Evolutionary conservation across 2,329 filamentous ascomycete genomes (phyloP).

Genomic region (Cladophialophora bantiana): DNA sequence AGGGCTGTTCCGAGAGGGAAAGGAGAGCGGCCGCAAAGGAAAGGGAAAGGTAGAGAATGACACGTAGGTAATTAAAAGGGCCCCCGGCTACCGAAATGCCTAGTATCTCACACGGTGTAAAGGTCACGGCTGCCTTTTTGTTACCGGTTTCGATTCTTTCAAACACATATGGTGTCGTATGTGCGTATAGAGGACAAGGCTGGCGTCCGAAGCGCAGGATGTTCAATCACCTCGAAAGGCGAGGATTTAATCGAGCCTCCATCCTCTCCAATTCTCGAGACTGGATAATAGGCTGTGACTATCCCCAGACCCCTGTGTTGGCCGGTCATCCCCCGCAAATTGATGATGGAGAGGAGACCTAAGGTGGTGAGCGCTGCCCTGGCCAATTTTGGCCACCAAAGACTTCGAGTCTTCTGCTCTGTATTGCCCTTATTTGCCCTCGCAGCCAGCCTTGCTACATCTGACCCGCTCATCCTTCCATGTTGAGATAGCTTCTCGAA

Average conservation of each 20-base stretch:
- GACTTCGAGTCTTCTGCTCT: background rate
- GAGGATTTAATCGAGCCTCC: too few relatives aligned
- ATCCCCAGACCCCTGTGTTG: too few relatives aligned
- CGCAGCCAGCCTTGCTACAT: background rate
- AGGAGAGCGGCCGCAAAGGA: conserved; percentile 39
- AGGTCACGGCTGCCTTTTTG: too few relatives aligned
- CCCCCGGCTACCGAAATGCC: too few relatives aligned
- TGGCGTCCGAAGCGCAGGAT: too few relatives aligned
- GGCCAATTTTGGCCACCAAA: background rate
- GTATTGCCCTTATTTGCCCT: background rate
- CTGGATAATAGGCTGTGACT: too few relatives aligned
- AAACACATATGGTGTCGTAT: too few relatives aligned
- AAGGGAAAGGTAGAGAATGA: conserved; percentile 25
- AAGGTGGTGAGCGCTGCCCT: background rate
- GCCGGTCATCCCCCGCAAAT: background rate
- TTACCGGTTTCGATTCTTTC: too few relatives aligned
- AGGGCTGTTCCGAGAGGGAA: conserved; percentile 48
- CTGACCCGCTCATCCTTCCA: background rate
- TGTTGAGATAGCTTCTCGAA: background rate
- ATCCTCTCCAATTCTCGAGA: too few relatives aligned
- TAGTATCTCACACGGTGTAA: too few relatives aligned
- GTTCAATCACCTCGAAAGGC: too few relatives aligned
- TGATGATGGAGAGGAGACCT: background rate
- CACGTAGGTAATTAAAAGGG: background rate
- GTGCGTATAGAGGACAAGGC: too few relatives aligned